Percentiles rank a stretch among this genome's conserved stretches.
Conservation (phyloP, 345 rosid genomes). For the Acer campestre region DNA sequence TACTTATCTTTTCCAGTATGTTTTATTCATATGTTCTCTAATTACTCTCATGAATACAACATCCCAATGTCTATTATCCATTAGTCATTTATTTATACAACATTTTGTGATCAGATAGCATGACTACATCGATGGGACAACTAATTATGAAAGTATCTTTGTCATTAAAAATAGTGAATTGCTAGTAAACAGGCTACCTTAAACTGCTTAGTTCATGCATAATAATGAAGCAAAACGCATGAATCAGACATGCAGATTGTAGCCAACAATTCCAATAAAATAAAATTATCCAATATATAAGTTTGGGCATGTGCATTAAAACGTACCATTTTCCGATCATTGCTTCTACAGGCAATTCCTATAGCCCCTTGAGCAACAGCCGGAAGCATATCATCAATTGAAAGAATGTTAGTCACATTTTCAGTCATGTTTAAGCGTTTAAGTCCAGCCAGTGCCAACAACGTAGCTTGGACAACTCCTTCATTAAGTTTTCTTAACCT, state of each 20-base stretch:
- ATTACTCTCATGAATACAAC: not conserved
- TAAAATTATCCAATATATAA: not conserved
- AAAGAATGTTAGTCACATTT: constrained; percentile 70
- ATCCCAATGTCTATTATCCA: constrained; percentile 1
- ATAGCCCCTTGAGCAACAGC: constrained; percentile 99
- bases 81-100: not conserved
- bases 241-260: not conserved
- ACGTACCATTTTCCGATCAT: constrained; percentile 84
- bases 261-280: not conserved
- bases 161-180: not conserved
- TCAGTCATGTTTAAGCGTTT: constrained; percentile 90
- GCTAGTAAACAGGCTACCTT: not conserved
- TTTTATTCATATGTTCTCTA: not conserved
- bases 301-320: not conserved
- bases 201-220: not conserved
- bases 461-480: constrained; percentile 84
- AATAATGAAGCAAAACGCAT: not conserved
- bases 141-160: not conserved
- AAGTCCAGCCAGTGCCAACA: constrained; percentile 95
- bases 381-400: constrained; percentile 95
- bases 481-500: constrained; percentile 83
- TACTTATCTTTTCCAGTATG: not conserved
- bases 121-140: not conserved
- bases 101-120: not conserved
- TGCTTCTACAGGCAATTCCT: constrained; percentile 89